Base-by-base conservation (phyloP, 257 asterid genomes). In the Osmanthus fragrans region DNA sequence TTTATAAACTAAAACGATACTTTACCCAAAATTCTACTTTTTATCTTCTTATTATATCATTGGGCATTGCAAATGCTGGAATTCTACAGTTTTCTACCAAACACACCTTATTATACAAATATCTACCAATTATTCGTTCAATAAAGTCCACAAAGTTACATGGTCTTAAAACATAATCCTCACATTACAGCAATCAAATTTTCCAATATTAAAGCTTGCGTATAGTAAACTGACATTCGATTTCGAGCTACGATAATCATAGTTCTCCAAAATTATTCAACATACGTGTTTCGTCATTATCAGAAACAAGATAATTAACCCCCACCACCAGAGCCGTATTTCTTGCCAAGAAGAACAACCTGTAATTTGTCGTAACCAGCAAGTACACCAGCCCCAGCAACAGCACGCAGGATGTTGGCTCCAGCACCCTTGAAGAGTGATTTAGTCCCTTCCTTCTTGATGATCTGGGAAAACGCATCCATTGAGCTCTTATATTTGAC, bases 351-450 rank as follows among this genome's bases (percentile, higher is more conserved):
- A 30, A 71, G 39, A 2, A 71, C 23, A n/a, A 71, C 63, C 75
- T 42, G 75, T 30, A 71, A 30, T 71, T 71, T 71, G 75, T 71
- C 75, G 12, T 71, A 71, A 51, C 75, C 63, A 71, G 75, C 75
- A 23, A 71, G 63, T 21, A 71, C 75, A 71, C 63, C 75, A 19
- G 75, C 75, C 37, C 75, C 75, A 71, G 75, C 75, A 23, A 71
- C 75, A 7, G 75, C 75, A 12, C 75, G 51, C 21, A 71, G 75
- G 75, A 71, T 71, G 63, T 71, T 71, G 63, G 63, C 75, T 39
- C 63, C 75, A 71, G 75, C 75, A 40, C 75, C 75, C 34, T 71
- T 71, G 34, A 71, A 71, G 36, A 71, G 75, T 5, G 75, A 71
- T 71, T 71, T 71, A 1, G 75, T 45, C 36, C 75, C 75, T 71